Base-by-base conservation (phyloP, 31 red algal genomes). In the Bonnemaisonia californica region DNA sequence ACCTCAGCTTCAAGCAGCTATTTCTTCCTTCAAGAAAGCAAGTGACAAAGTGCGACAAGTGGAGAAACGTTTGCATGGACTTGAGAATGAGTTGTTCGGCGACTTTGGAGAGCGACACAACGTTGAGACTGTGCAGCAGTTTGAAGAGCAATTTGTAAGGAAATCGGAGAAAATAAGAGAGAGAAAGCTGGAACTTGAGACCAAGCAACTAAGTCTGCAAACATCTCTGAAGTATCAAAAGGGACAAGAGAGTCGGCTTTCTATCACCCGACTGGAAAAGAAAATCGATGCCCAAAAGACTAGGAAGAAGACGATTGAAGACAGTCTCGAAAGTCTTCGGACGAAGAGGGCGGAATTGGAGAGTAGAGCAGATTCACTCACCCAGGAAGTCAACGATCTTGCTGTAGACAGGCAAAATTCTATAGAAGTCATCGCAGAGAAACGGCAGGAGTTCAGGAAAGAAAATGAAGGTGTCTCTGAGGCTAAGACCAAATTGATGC, bases 81-180 rank as follows among this genome's bases (percentile, higher is more conserved):
- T 87, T 11, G 94, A 96, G 65, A 74, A 79, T 51, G 85, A 84
- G 38, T 45, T 92, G 9, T 91, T 92, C 64, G 89, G 85, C 1
- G 94, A 92, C 58, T 89, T 96, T 75, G 69, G 78, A 16, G 16
- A 30, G 28, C 83, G 91, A 31, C 76, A 82, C 39, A 71, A 74
- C 22, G 56, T 84, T 18, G 82, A 83, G 59, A 74, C 57, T 68
- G 81, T 94, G 24, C 82, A 86, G 32, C 88, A 92, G 59, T 89
- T 92, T 67, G 84, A 91, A 57, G 82, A 79, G 22, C 71, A 81
- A 38, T 85, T 80, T 63, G 84, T 98, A 4, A 77, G 85, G 48
- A 86, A 88, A 64, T 81, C 79, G n/a, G 86, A 87, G 62, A 74
- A 68, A 32, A 23, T 95, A 21, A 69, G 86, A 35, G 88, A 74